These are phyloP conservation scores for Phytophthora nicotianae DNA, from an alignment of 352 stramenopile species.

Conservation along the genomic window DNA sequence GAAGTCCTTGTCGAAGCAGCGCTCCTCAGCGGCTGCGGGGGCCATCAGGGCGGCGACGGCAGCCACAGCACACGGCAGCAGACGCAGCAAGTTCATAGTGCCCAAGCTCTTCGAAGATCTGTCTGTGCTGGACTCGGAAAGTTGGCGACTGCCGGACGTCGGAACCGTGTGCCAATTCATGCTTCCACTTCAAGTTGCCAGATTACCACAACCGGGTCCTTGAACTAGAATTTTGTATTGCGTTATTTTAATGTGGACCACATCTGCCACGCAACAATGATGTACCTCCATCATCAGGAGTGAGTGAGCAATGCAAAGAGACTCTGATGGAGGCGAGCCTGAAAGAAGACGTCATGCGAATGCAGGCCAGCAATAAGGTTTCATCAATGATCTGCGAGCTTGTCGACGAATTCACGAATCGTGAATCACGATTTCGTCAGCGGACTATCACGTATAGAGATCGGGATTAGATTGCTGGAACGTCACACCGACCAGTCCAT, in stretches of 20 bases:
- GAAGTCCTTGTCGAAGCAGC: constrained; percentile 1
- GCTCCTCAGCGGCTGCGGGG: constrained; percentile 1
- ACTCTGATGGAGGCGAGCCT: no score
- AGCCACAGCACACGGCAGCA: not conserved
- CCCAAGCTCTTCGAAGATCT: not conserved
- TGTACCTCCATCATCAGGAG: not conserved
- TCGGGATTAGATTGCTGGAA: no score
- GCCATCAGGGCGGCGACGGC: not conserved
- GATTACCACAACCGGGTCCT: not conserved
- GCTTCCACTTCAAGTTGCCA: not conserved
- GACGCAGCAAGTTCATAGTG: not conserved
- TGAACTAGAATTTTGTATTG: not conserved
- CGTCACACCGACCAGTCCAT: no score
- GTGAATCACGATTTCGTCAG: no score
- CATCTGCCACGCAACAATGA: not conserved
- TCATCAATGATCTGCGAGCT: no score
- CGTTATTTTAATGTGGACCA: not conserved
- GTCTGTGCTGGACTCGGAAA: not conserved
- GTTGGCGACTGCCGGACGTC: not conserved
- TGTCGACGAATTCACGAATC: no score
- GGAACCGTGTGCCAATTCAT: not conserved
- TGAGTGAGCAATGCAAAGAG: no score
- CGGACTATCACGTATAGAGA: no score
- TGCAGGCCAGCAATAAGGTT: no score
- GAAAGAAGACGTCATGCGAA: no score